Evolutionary conservation across 2,329 filamentous ascomycete species (phyloP), one percentile per base, ranked within the genome.

Genomic region (Neopestalotiopsis sp.): DNA sequence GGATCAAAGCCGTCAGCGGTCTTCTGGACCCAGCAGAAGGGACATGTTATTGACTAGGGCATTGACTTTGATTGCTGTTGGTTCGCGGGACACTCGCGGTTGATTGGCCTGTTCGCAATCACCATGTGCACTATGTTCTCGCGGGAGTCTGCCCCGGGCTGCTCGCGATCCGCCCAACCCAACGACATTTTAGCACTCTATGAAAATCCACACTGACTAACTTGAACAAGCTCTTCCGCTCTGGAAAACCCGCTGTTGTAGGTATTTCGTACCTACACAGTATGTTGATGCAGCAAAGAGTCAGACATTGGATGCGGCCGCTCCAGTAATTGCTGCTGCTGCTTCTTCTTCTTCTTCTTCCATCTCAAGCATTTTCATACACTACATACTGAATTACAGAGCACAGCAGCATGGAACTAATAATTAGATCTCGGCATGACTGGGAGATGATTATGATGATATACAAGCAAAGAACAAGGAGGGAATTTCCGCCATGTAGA

Each of bases 31-130:
- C 42, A 58, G 56, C 56, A 3, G 14, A 13, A n/a, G n/a, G n/a
- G 57, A 14, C n/a, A 28, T 28, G 5, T 17, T 34, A 12, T 10
- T 24, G 6, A 30, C 24, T 17, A 12, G 30, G 57, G 57, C n/a
- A 10, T n/a, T 24, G 24, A 17, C 24, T 24, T 59, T 24, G 57
- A 30, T 24, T 30, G 30, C 6, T 14, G n/a, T 5, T n/a, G 6
- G 42, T 38, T n/a, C n/a, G 40, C 20, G 61, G 38, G 61, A 45
- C 34, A 40, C 61, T 28, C 61, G 30, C 61, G 61, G 49, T 64
- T 64, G 61, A 64, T 64, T 64, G 61, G 61, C 61, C 34, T 40
- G 40, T 20, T 64, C 30, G 12, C 24, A 3, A 17, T 32, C 13
- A 24, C 17, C 28, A 14, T 61, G 38, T 62, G 38, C 28, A 62